These are phyloP conservation scores for Pseudoscleropodium purum DNA, from an alignment of 225 moss, liverwort and hornwort species.

Conservation along the genomic window DNA sequence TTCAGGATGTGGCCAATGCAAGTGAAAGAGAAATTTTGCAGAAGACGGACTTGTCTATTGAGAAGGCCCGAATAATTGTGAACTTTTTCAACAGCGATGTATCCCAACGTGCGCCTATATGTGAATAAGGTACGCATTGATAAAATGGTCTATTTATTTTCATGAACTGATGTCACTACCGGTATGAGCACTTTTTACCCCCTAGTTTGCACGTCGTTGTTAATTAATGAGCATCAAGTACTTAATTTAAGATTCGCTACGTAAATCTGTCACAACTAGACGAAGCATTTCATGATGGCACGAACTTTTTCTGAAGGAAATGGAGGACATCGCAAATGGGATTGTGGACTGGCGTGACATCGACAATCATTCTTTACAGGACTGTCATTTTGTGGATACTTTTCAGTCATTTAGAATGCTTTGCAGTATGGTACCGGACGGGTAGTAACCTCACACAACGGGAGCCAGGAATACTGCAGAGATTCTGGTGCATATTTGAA, in stretches of 20 bases:
- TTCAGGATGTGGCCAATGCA: conserved; percentile 33
- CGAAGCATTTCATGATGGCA: not conserved
- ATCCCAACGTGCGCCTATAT: not conserved
- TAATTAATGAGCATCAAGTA: not conserved
- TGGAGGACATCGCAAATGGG: not conserved
- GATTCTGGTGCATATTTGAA: no score
- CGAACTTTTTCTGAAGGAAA: not conserved
- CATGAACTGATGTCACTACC: not conserved
- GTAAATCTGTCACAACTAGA: not conserved
- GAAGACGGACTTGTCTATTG: conserved; percentile 22
- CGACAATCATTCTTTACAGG: not conserved
- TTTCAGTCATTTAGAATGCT: not conserved
- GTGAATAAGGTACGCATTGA: not conserved
- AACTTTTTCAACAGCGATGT: conserved; percentile 15
- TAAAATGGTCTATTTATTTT: not conserved
- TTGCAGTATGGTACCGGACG: not conserved
- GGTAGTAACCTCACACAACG: no score
- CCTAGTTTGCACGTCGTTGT: no score
- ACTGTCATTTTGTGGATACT: not conserved
- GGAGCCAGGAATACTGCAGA: no score
- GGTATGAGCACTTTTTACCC: not conserved
- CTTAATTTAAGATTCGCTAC: not conserved
- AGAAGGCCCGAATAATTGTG: conserved; percentile 26
- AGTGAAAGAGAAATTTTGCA: conserved; percentile 24
- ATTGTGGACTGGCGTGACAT: not conserved